Percentiles rank a stretch among this genome's conserved stretches.
phyloP scores from a whole-genome alignment of 2,329 filamentous ascomycete genomes.

The Lachnellula arida region DNA sequence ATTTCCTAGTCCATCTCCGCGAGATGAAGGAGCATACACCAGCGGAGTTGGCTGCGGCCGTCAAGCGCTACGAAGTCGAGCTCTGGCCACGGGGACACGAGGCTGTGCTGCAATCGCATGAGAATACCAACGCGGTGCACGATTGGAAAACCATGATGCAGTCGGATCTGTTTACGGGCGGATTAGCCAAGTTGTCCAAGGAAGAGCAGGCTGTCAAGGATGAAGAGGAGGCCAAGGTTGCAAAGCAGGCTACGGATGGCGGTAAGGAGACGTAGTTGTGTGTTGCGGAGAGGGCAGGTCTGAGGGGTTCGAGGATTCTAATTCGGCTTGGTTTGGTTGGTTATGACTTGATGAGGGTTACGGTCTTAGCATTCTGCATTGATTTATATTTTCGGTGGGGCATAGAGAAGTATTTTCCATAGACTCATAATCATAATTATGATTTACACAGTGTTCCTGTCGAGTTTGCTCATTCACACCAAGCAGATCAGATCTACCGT shows the following conservation, averaged over 20 bases:
- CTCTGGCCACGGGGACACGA: slow-evolving; percentile 40
- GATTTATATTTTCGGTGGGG: too few species aligned
- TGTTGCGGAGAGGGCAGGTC: too few species aligned
- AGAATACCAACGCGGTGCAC: slow-evolving; percentile 44
- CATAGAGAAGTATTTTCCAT: too few species aligned
- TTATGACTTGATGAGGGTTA: too few species aligned
- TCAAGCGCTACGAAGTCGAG: slow-evolving; percentile 40
- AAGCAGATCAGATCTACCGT: too few species aligned
- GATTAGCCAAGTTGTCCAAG: slow-evolving; percentile 2
- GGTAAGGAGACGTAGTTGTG: neutral
- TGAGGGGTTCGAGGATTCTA: too few species aligned
- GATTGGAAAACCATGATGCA: slow-evolving; percentile 33
- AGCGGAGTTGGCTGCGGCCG: slow-evolving; percentile 29
- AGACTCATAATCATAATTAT: too few species aligned
- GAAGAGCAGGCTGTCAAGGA: neutral
- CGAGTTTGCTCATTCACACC: too few species aligned
- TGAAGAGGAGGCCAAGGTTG: neutral
- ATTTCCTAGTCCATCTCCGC: slow-evolving; percentile 18
- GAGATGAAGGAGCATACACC: slow-evolving; percentile 21
- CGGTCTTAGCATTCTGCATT: too few species aligned
- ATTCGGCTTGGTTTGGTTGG: too few species aligned
- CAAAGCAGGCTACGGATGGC: neutral
- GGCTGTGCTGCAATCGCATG: slow-evolving; percentile 41
- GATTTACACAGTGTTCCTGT: too few species aligned
- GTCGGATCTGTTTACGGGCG: slow-evolving; percentile 27